These are phyloP conservation scores for Cercospora sojina DNA, from an alignment of 2,329 filamentous ascomycete species.

Conservation along the genomic window DNA sequence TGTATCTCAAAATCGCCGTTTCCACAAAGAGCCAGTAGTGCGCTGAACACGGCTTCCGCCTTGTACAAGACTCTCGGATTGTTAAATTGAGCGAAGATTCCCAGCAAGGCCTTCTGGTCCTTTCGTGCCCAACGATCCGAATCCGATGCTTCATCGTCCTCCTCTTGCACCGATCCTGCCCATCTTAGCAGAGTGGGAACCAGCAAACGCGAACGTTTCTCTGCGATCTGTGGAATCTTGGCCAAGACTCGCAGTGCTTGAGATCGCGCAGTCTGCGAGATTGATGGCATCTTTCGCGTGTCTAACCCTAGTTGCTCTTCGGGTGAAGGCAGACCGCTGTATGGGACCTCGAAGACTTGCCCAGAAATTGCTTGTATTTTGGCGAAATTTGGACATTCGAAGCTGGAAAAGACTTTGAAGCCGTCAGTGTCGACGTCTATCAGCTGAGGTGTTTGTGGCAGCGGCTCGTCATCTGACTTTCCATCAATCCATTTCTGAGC, in stretches of 20 bases:
- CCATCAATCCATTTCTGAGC: constrained; percentile 73
- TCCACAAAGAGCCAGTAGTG: constrained; percentile 71
- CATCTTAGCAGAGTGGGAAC: constrained; percentile 85
- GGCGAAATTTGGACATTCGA: constrained; percentile 77
- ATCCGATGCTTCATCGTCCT: constrained; percentile 14
- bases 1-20: constrained; percentile 93
- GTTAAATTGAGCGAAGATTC: constrained; percentile 76
- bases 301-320: constrained; percentile 24
- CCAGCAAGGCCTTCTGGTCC: constrained; percentile 81
- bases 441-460: constrained; percentile 8
- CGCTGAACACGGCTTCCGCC: constrained; percentile 70
- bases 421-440: constrained; percentile 29
- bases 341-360: constrained; percentile 54
- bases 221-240: constrained; percentile 71
- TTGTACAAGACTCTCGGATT: constrained; percentile 85
- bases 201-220: constrained; percentile 79
- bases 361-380: constrained; percentile 56
- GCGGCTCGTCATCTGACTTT: constrained; percentile 38
- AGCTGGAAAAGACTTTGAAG: constrained; percentile 61
- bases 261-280: constrained; percentile 49
- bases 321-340: constrained; percentile 32
- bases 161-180: constrained; percentile 55
- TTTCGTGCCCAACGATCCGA: constrained; percentile 62
- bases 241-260: constrained; percentile 79
- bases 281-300: constrained; percentile 15